Evolutionary conservation across 768 basidiomycete genomes (phyloP).

Genomic region (Crepidotus variabilis): DNA sequence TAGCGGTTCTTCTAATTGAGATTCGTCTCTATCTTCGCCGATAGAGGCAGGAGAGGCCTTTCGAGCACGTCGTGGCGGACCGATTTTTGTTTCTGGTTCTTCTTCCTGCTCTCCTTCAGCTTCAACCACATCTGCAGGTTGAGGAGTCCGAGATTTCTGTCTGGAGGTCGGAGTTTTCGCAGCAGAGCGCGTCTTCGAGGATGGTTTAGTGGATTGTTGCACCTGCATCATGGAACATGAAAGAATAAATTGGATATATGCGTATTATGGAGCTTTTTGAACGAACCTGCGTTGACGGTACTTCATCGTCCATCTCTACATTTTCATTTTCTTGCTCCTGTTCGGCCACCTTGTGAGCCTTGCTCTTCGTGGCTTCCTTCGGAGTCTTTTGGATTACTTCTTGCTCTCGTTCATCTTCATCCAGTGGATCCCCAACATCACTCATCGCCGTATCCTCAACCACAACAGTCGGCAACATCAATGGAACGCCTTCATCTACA

Average conservation of each 20-base stretch:
- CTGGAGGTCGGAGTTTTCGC: not conserved
- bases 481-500: not conserved
- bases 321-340: not conserved
- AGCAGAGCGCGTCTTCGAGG: not conserved
- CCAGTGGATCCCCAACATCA: not conserved
- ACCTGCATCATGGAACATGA: not conserved
- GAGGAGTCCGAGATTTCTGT: conserved; percentile 13
- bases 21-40: too few species aligned
- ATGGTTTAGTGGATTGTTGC: not conserved
- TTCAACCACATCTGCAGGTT: conserved; percentile 11
- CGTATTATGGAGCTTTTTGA: not conserved
- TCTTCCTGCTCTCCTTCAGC: not conserved
- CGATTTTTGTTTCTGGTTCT: conserved; percentile 13
- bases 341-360: not conserved
- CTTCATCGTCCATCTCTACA: not conserved
- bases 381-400: not conserved
- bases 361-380: conserved; percentile 1
- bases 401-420: not conserved
- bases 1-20: too few species aligned
- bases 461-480: not conserved
- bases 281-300: not conserved
- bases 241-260: too few species aligned
- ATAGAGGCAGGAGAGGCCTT: too few species aligned
- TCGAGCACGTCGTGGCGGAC: not conserved
- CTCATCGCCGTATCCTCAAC: not conserved